phyloP scores from a whole-genome alignment of 768 basidiomycete species.

The Boletus rubescentipes region DNA sequence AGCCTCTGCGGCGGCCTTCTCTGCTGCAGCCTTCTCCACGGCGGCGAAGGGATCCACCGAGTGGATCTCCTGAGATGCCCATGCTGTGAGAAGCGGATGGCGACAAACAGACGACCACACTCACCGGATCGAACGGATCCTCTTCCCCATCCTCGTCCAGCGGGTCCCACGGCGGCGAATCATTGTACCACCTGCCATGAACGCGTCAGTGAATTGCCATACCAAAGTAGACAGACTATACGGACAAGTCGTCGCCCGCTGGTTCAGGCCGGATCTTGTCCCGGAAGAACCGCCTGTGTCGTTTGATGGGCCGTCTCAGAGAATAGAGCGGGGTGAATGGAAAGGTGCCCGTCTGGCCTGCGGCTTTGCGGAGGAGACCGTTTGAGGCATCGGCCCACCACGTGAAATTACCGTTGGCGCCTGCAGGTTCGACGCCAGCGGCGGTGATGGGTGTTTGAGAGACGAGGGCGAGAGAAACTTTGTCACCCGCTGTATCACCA shows the following conservation, averaged over 20 bases:
- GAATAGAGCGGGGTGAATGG: slow-evolving; percentile 23
- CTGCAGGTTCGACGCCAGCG: background rate
- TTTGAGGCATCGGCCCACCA: slow-evolving; percentile 21
- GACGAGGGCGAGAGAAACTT: slow-evolving; percentile 21
- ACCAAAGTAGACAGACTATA: background rate
- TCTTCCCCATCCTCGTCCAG: slow-evolving; percentile 27
- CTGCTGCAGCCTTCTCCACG: slow-evolving; percentile 1
- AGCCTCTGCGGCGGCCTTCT: background rate
- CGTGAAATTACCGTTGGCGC: background rate
- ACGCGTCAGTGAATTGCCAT: background rate
- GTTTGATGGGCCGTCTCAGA: slow-evolving; percentile 15
- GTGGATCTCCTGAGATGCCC: slow-evolving; percentile 1
- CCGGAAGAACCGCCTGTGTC: slow-evolving; percentile 14
- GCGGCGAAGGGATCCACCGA: slow-evolving; percentile 16
- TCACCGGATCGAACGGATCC: slow-evolving; percentile 19
- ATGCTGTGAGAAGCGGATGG: background rate
- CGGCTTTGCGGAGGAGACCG: slow-evolving; percentile 22
- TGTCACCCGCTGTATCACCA: slow-evolving; percentile 17
- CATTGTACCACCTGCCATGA: slow-evolving; percentile 19
- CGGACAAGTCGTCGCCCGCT: slow-evolving; percentile 20
- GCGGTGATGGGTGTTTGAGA: slow-evolving; percentile 8
- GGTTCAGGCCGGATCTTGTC: slow-evolving; percentile 10
- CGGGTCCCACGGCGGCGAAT: slow-evolving; percentile 25
- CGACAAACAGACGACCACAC: background rate
- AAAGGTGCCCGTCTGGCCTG: slow-evolving; percentile 10